Conservation (phyloP, 2,329 filamentous ascomycete genomes). For the Uncinocarpus reesii region DNA sequence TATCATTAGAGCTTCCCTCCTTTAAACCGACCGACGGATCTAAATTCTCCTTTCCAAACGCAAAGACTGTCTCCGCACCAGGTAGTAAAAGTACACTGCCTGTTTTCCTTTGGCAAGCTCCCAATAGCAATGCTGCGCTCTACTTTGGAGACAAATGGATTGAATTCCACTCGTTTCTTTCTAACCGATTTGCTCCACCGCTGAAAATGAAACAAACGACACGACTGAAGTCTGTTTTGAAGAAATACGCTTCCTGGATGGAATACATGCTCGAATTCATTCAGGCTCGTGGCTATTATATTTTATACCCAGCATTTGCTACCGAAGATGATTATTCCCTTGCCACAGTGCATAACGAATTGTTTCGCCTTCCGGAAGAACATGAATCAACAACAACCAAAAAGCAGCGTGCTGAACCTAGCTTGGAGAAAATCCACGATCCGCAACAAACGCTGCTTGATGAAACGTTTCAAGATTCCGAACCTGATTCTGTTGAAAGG, state of each 20-base stretch:
- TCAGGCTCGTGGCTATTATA: slow-evolving; percentile 63
- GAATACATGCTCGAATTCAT: slow-evolving; percentile 70
- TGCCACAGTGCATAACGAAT: slow-evolving; percentile 66
- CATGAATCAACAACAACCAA: slow-evolving; percentile 30
- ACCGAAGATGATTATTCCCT: slow-evolving; percentile 44
- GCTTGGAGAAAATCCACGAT: slow-evolving; percentile 22
- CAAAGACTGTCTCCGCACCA: not conserved
- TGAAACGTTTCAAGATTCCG: not conserved
- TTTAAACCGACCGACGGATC: slow-evolving; percentile 43
- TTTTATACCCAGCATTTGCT: slow-evolving; percentile 61
- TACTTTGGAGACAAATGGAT: slow-evolving; percentile 80
- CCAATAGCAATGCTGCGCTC: slow-evolving; percentile 69
- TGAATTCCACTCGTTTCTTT: slow-evolving; percentile 71
- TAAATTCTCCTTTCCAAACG: slow-evolving; percentile 42
- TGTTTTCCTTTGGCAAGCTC: slow-evolving; percentile 75
- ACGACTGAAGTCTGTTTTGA: slow-evolving; percentile 50
- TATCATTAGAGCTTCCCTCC: slow-evolving; percentile 67
- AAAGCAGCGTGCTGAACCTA: not conserved
- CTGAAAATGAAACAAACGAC: slow-evolving; percentile 14
- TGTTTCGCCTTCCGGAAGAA: slow-evolving; percentile 63
- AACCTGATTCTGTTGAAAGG: slow-evolving; percentile 20
- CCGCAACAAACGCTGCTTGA: slow-evolving; percentile 20
- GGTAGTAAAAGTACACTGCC: slow-evolving; percentile 30
- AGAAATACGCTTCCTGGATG: slow-evolving; percentile 62
- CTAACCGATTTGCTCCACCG: slow-evolving; percentile 44